A percentile compares a stretch with the other conserved stretches of the same genome.
Evolutionary conservation across 345 rosid genomes (phyloP).

Genomic region (Euphorbia pulcherrima): DNA sequence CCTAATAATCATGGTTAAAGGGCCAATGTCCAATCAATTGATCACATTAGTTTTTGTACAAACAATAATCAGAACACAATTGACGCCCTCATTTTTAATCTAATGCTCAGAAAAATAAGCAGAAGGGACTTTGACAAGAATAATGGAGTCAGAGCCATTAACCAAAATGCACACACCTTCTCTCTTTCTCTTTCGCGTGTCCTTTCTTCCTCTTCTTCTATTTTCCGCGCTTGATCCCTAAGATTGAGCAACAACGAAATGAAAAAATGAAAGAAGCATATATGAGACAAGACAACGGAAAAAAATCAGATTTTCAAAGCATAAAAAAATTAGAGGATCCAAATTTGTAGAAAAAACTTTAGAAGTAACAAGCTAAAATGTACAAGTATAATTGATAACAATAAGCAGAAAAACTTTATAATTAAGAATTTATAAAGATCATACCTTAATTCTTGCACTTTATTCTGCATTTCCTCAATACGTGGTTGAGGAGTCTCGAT

Average conservation of each 20-base stretch:
- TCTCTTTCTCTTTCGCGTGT: conserved; percentile 51
- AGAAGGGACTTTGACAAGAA: not conserved
- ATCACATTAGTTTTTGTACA: not conserved
- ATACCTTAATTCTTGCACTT: conserved; percentile 56
- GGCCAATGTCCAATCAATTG: not conserved
- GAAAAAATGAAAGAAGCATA: conserved; percentile 3
- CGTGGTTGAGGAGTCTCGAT: conserved; percentile 51
- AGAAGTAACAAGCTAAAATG: not conserved
- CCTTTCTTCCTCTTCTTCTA: conserved; percentile 49
- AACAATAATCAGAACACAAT: not conserved
- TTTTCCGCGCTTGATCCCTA: conserved; percentile 48
- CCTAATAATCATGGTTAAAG: not conserved
- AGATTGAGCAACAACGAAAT: conserved; percentile 12
- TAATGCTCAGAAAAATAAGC: not conserved
- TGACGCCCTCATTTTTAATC: not conserved
- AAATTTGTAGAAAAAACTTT: not conserved
- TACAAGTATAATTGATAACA: not conserved
- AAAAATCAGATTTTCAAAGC: not conserved
- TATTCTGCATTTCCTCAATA: conserved; percentile 44
- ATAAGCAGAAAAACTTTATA: not conserved
- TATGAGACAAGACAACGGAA: not conserved
- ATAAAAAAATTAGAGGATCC: not conserved
- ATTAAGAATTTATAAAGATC: conserved; percentile 9
- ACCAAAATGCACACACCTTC: conserved; percentile 40
- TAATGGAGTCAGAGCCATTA: not conserved